Evolutionary conservation across 345 rosid genomes (phyloP), one percentile per base, ranked within the genome.

Genomic region (Geranium rotundifolium): DNA sequence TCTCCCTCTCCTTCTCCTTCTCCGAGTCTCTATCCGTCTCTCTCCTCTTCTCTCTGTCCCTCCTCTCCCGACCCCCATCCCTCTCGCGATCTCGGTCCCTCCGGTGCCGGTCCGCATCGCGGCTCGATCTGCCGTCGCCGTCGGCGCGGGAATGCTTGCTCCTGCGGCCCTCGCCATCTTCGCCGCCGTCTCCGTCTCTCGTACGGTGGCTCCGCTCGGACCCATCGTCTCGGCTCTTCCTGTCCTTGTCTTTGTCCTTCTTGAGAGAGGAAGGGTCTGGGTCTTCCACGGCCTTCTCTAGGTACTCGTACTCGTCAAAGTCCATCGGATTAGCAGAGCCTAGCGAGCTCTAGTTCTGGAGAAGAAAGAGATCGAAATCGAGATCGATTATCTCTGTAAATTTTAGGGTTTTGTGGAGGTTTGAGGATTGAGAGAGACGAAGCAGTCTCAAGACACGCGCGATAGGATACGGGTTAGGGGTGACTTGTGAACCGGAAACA

Each of bases 271-370:
- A 46, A 7, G 15, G 12, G 52, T 46, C 57, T 4, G 57, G 57
- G 20, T 72, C 88, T 75, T 80, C 96, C 49, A 81, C 98, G 23
- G 95, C 81, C 76, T 89, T 86, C 85, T 91, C 98, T 64, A 91
- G 81, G 62, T 91, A 91, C 74, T 91, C 95, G 81, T 85, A 85
- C 79, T 89, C 98, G 85, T 91, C 98, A 71, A 91, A 89, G 7
- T 82, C 96, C 96, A 86, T 88, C 50, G 62, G 31, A 31, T 5
- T 59, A 46, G 64, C 69, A 50, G 57, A 27, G 17, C 61, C 68
- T 46, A 46, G 52, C 52, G 3, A 46, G 15, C 52, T 14, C 12
- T 7, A 14, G 0, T 0, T 46, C 27, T 46, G 52, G 15, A 46
- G 52, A 46, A 46, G 52, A 46, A 9, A 14, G 3, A 46, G 52